These are phyloP conservation scores for Gossypium thurberi DNA, from an alignment of 345 rosid genomes.

Conservation along the genomic window DNA sequence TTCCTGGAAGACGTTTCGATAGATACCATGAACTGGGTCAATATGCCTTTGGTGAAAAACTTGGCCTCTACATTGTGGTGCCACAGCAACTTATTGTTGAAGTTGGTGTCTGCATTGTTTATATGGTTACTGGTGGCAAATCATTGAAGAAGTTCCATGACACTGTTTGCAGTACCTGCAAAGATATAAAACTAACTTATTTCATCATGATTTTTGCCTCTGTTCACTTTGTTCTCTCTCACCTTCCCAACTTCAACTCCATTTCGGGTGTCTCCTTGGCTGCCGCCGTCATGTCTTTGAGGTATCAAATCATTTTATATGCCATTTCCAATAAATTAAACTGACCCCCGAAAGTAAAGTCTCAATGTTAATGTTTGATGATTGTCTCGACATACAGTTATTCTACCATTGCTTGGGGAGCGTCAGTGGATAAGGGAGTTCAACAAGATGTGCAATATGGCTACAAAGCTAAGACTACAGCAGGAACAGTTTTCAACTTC, in stretches of 20 bases:
- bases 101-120: constrained; percentile 57
- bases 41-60: constrained; percentile 66
- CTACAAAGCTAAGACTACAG: constrained; percentile 27
- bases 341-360: neutral
- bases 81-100: constrained; percentile 80
- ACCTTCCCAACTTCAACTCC: constrained; percentile 83
- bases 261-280: constrained; percentile 66
- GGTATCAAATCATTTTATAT: constrained; percentile 23
- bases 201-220: constrained; percentile 72
- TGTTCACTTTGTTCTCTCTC: constrained; percentile 60
- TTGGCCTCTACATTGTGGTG: constrained; percentile 70
- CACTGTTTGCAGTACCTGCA: constrained; percentile 37
- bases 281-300: constrained; percentile 79
- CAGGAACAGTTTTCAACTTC: constrained; percentile 55
- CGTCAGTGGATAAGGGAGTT: constrained; percentile 50
- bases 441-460: constrained; percentile 44
- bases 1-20: constrained; percentile 64
- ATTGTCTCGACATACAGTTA: constrained; percentile 33
- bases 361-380: neutral
- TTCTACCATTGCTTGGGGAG: constrained; percentile 74
- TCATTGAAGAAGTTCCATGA: constrained; percentile 57
- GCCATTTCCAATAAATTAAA: neutral
- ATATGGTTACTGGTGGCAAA: constrained; percentile 75
- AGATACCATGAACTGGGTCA: constrained; percentile 86
- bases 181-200: constrained; percentile 39